Percentiles rank a stretch among this genome's conserved stretches.
phyloP scores from a whole-genome alignment of 1,284 basidiomycete species.

The Trichosporon sp. region DNA sequence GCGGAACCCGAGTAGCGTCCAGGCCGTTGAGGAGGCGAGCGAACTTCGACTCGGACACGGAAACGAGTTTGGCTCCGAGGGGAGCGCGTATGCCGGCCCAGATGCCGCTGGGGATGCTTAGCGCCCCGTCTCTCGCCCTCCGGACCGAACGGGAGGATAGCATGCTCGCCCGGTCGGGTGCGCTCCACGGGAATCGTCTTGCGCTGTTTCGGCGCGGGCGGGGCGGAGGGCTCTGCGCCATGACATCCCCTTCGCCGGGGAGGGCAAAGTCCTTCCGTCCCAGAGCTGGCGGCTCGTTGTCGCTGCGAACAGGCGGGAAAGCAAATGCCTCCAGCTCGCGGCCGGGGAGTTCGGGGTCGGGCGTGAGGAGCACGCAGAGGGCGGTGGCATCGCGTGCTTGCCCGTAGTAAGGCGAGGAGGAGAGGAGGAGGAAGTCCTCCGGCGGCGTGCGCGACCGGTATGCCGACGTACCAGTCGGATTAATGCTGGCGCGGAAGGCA shows the following conservation, averaged over 20 bases:
- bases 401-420: conserved; percentile 64
- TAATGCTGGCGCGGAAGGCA: conserved; percentile 62
- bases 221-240: conserved; percentile 43
- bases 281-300: conserved; percentile 34
- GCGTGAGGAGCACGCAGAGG: conserved; percentile 53
- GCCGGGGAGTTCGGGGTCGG: conserved; percentile 35
- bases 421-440: conserved; percentile 72
- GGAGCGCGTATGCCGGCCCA: not conserved
- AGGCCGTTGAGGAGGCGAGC: conserved; percentile 37
- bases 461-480: conserved; percentile 56
- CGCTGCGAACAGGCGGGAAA: conserved; percentile 49
- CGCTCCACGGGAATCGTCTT: conserved; percentile 44
- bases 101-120: conserved; percentile 20
- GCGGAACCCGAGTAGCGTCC: conserved; percentile 32
- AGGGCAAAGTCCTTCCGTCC: conserved; percentile 42
- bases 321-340: conserved; percentile 48
- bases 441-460: conserved; percentile 60
- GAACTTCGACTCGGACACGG: conserved; percentile 40
- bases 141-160: not conserved
- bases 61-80: conserved; percentile 38
- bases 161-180: conserved; percentile 4
- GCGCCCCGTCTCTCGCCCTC: conserved; percentile 20
- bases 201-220: not conserved
- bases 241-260: conserved; percentile 40
- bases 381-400: conserved; percentile 65